These are phyloP conservation scores for Fraxinus sp. DNA, from an alignment of 305 asterid genomes.

Conservation along the genomic window DNA sequence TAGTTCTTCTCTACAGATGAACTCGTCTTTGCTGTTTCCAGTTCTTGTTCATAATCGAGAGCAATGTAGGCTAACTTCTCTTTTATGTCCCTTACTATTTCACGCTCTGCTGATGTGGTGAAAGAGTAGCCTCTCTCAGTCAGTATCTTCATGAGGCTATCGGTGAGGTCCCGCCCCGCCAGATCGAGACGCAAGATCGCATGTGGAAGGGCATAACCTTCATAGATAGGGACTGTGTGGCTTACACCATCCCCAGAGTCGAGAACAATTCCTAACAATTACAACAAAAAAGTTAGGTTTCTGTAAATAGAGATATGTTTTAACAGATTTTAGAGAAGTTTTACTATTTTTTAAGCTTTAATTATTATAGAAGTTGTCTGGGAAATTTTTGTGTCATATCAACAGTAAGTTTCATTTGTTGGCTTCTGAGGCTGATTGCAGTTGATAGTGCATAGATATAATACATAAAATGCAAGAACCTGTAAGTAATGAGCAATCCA, in stretches of 20 bases:
- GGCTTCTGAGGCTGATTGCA: neutral
- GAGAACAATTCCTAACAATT: conserved; percentile 44
- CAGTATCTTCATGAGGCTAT: conserved; percentile 49
- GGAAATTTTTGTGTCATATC: neutral
- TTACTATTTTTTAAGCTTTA: neutral
- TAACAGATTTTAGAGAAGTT: neutral
- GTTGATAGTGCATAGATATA: neutral
- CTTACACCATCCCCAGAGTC: conserved; percentile 57
- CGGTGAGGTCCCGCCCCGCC: conserved; percentile 52
- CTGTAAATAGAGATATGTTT: neutral
- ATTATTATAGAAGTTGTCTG: neutral
- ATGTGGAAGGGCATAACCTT: conserved; percentile 48
- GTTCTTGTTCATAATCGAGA: conserved; percentile 50
- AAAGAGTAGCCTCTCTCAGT: conserved; percentile 49
- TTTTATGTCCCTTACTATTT: conserved; percentile 52
- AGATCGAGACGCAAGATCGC: conserved; percentile 54
- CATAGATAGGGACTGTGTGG: conserved; percentile 50
- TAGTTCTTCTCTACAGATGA: conserved; percentile 51
- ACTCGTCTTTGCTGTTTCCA: conserved; percentile 48
- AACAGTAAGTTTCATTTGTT: neutral
- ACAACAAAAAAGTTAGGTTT: neutral
- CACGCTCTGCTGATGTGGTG: conserved; percentile 57
- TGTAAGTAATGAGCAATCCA: neutral
- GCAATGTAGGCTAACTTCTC: conserved; percentile 55
- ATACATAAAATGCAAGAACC: neutral